Evolutionary conservation across 768 basidiomycete genomes (phyloP), one percentile per base, ranked within the genome.

Genomic region (Collybia nuda): DNA sequence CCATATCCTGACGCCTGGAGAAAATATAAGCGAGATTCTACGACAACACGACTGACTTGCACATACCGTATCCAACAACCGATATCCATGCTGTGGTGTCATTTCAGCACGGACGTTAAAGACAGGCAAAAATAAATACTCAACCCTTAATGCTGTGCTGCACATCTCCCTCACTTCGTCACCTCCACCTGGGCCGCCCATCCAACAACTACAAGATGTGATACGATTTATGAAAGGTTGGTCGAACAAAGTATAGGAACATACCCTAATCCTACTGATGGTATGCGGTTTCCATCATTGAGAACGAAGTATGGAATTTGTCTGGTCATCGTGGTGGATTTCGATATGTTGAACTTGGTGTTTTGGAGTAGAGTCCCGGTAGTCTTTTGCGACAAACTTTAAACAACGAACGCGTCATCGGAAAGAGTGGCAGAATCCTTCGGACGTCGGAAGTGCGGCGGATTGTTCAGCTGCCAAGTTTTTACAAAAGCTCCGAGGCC

Each of bases 61-160:
- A 48, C 65, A 44, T 35, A 66, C 68, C 17, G 68, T 75, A 58
- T 77, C 76, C 35, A 82, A 67, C 54, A 77, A 77, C 12, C 74
- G 65, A 64, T 81, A 81, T 5, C 78, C 79, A 35, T 48, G 54
- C 66, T 78, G 48, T 18, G 7, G 37, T 40, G 38, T 12, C 43
- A 44, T 29, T 18, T 28, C 35, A 15, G 24, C 15, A 5, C 21
- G 21, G 21, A 26, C 14, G 26, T 48, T 21, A 42, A 39, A 14
- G 17, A 9, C 7, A 35, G 14, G 15, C 11, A 24, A 5, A 6
- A 9, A 26, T 29, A 6, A 29, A 17, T 6, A 21, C 23, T n/a
- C 21, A 23, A 70, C 70, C 60, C 76, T 61, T 14, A 73, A 53
- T 9, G 71, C 69, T 21, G 64, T 64, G 21, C 53, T 45, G 32